Base-by-base conservation (phyloP, 148 eudicot genomes). In the Amaranthus palmeri region DNA sequence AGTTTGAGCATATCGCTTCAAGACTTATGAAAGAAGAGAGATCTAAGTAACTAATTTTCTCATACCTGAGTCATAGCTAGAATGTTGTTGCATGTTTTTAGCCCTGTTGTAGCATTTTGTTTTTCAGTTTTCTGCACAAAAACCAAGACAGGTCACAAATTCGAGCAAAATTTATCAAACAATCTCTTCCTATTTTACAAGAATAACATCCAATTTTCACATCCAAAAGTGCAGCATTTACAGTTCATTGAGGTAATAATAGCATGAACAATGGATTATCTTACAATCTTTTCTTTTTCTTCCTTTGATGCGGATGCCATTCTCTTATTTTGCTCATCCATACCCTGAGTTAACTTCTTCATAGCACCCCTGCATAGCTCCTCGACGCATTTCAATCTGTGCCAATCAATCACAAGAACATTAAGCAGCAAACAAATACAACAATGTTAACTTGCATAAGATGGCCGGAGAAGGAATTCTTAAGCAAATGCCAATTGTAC, bases 11-110 rank as follows among this genome's bases (percentile, higher is more conserved):
- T 18, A 69, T 72, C 55, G 74, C 71, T 55, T 59, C 9, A 14
- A 61, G 50, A 41, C 70, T 36, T 43, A 70, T 15, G 65, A 40
- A 46, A 54, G 36, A 13, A 61, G 15, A 4, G 65, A 70, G 14
- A 50, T 40, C 45, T 47, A 62, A 65, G 57, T 59, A 54, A 54
- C 55, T 47, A 40, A 61, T 46, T 58, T 15, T 53, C 17, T 61
- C 72, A 72, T 36, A 96, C 97, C 93, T 86, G 90, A 63, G 97
- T 81, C 97, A 92, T 92, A 57, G 96, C 86, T 69, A 92, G 83
- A 72, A 92, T 90, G 81, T 92, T 92, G 77, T 92, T 92, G 88
- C 96, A 90, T 55, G 97, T 92, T 68, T 88, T 85, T 79, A 92
- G 72, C 50, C 97, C 97, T 8, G 87, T 79, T 11, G 91, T 87